Base-by-base conservation (phyloP, 805 yeast genomes). In the Starmera pachycereana region DNA sequence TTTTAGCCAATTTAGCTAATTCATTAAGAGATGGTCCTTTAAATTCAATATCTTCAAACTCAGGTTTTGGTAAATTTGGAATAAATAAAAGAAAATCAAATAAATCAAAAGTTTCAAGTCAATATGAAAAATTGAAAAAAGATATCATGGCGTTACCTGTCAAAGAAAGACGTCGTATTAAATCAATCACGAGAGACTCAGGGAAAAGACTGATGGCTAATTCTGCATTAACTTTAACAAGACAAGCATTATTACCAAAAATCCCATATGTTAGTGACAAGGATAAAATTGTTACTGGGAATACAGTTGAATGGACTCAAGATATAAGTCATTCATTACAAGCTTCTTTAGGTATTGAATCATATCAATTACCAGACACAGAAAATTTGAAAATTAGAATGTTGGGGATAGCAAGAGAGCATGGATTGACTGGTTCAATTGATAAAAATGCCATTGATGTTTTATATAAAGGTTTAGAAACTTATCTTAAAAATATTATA, bases 321-420 rank as follows among this genome's bases (percentile, higher is more conserved):
- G 97, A 92, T 54, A 85, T 92, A 13, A 72, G 81, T 40, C 88
- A 81, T 52, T 94, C 92, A 4, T 73, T 86, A 40, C 87, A 84
- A 49, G 75, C 92, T 2, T 90, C 92, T 5, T 66, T 89, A 30
- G 73, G 90, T 2, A 66, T 84, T 1, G 95, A 90, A 48, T 68
- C 75, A 31, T 85, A 69, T 55, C 89, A 89, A 46, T 58, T 92
- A 6, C 97, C 97, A 0, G 97, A 90, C 48, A 68, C 70, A 33
- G 88, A 79, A 36, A 71, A 71, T 32, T 60, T 92, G 35, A 73
- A 76, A 39, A 64, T 78, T 11, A 69, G 88, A 39, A 78, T 92
- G 69, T 61, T 79, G 16, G 92, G 95, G 53, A 78, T 83, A 9
- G 81, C 92, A 47, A 71, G 96, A 51, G 97, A 92, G 53, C 78